phyloP scores from a whole-genome alignment of 2,329 filamentous ascomycete genomes.

The Grosmannia penicillata region DNA sequence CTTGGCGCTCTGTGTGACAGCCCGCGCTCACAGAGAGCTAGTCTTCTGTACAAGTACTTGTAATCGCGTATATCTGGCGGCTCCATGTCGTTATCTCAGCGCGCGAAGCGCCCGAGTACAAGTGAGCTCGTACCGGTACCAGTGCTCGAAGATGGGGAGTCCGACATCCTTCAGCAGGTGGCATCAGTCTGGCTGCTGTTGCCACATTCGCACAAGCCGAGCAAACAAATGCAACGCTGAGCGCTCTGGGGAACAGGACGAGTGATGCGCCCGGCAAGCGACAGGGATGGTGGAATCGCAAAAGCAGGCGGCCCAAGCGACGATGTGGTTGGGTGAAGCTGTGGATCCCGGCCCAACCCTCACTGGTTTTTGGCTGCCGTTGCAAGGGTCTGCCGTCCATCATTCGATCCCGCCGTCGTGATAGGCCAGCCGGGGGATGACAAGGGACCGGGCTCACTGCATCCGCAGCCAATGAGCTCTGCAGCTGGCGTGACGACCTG shows the following conservation, averaged over 20 bases:
- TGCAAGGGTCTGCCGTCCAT: constrained; percentile 10
- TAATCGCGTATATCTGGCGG: too few relatives aligned
- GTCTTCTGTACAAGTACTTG: too few relatives aligned
- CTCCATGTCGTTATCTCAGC: too few relatives aligned
- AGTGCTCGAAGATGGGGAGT: too few relatives aligned
- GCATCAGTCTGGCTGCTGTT: background rate
- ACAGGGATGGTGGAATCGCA: background rate
- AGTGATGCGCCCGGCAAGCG: constrained; percentile 7
- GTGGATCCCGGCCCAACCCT: constrained; percentile 2
- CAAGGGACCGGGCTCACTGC: background rate
- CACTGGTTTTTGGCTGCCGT: constrained; percentile 4
- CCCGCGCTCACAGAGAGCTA: too few relatives aligned
- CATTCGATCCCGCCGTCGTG: constrained; percentile 15
- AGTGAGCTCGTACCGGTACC: too few relatives aligned
- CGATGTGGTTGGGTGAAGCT: constrained; percentile 3
- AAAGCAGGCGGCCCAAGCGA: constrained; percentile 4
- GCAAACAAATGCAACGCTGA: background rate
- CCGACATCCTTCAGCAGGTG: too few relatives aligned
- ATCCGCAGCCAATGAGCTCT: constrained; percentile 22
- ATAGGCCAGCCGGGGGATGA: constrained; percentile 17
- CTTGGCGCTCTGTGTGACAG: constrained; percentile 1
- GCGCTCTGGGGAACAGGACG: background rate
- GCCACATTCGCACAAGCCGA: background rate
- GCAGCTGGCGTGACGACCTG: constrained; percentile 22
- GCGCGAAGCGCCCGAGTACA: too few relatives aligned